phyloP scores from a whole-genome alignment of 1,139 yeast species.

The Candida sp. region DNA sequence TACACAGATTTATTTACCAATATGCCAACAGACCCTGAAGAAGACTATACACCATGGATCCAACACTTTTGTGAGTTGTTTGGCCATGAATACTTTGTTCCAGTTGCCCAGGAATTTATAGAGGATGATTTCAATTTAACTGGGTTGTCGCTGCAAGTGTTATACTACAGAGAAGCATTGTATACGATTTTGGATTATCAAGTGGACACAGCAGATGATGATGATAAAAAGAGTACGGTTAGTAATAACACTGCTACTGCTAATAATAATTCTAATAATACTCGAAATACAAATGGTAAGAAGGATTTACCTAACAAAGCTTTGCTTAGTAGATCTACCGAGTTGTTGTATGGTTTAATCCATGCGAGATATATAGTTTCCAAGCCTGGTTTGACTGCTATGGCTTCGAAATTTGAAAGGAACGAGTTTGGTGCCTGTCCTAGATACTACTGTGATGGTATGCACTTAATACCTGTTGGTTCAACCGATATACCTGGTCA shows the following conservation, averaged over 20 bases:
- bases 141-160: conserved; percentile 81
- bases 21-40: conserved; percentile 49
- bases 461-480: conserved; percentile 90
- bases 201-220: conserved; percentile 69
- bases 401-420: conserved; percentile 94
- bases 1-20: too few relatives aligned
- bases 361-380: conserved; percentile 91
- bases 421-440: conserved; percentile 94
- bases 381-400: conserved; percentile 84
- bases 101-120: conserved; percentile 88
- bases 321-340: conserved; percentile 85
- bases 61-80: conserved; percentile 81
- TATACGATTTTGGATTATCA: conserved; percentile 80
- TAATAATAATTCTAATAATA: neutral
- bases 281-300: conserved; percentile 1
- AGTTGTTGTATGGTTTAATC: conserved; percentile 84
- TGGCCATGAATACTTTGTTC: conserved; percentile 93
- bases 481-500: conserved; percentile 87
- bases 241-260: conserved; percentile 10
- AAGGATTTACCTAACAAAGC: conserved; percentile 65
- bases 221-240: conserved; percentile 9
- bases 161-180: conserved; percentile 88
- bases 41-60: conserved; percentile 83
- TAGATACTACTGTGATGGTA: conserved; percentile 86
- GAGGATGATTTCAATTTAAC: conserved; percentile 97